These are phyloP conservation scores for Deakozyma indianensis DNA, from an alignment of 805 yeast species.

Conservation along the genomic window DNA sequence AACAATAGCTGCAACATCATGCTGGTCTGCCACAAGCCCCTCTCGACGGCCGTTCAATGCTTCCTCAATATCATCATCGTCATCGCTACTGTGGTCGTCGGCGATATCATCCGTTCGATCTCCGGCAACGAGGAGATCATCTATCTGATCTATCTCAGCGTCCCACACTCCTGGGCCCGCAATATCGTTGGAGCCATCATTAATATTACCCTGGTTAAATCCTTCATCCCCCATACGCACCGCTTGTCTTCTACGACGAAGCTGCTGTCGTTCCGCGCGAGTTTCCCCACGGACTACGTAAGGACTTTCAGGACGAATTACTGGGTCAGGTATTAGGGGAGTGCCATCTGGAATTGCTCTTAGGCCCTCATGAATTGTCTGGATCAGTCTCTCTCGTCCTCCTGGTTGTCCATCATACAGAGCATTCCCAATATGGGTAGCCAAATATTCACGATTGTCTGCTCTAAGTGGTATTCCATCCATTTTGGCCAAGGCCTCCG, in stretches of 20 bases:
- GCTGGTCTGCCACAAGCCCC: conserved; percentile 9
- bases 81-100: conserved; percentile 3
- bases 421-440: neutral
- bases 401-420: neutral
- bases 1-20: conserved; percentile 1
- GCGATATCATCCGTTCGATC: neutral
- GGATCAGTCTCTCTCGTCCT: too few relatives aligned
- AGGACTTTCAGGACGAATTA: too few relatives aligned
- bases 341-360: too few relatives aligned
- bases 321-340: too few relatives aligned
- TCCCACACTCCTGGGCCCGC: neutral
- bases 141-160: neutral
- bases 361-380: too few relatives aligned
- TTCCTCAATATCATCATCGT: conserved; percentile 3
- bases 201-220: too few relatives aligned
- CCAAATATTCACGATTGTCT: neutral
- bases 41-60: conserved; percentile 1
- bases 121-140: neutral
- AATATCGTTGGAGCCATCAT: neutral
- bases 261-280: neutral
- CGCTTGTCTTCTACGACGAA: too few relatives aligned
- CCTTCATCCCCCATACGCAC: conserved; percentile 8
- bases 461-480: too few relatives aligned
- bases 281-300: too few relatives aligned
- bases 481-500: neutral